Evolutionary conservation across 2,329 filamentous ascomycete species (phyloP).

Genomic region (Pseudogymnoascus sp.): DNA sequence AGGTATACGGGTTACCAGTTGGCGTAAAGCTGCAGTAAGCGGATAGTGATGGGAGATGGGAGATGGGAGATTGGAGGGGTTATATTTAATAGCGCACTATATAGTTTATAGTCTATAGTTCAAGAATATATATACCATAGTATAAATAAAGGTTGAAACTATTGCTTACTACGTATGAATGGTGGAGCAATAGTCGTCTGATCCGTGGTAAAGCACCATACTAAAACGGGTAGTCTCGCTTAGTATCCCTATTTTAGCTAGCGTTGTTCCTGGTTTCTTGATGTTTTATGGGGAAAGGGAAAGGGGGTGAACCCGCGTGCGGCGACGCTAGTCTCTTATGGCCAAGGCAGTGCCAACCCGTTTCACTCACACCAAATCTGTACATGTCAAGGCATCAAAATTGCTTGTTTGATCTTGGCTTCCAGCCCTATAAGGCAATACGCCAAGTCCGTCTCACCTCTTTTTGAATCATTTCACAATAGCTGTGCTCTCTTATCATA

Average conservation of each 20-base stretch:
- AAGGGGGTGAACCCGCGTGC: neutral
- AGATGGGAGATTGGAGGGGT: neutral
- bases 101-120: neutral
- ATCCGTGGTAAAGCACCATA: neutral
- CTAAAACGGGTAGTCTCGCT: neutral
- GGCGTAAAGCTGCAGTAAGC: slow-evolving; percentile 23
- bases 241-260: neutral
- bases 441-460: neutral
- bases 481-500: neutral
- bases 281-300: neutral
- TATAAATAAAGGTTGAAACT: neutral
- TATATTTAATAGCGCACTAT: neutral
- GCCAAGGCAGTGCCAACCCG: neutral
- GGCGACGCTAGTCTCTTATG: neutral
- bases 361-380: neutral
- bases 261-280: neutral
- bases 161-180: neutral
- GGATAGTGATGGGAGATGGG: too few relatives aligned
- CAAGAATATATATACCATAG: neutral
- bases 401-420: slow-evolving; percentile 5
- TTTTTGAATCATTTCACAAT: neutral
- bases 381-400: neutral
- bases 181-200: neutral
- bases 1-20: slow-evolving; percentile 41
- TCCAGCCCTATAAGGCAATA: neutral